Evolutionary conservation across 164 flowering plant species (phyloP), one percentile per base, ranked within the genome.

Genomic region (Macadamia integrifolia): DNA sequence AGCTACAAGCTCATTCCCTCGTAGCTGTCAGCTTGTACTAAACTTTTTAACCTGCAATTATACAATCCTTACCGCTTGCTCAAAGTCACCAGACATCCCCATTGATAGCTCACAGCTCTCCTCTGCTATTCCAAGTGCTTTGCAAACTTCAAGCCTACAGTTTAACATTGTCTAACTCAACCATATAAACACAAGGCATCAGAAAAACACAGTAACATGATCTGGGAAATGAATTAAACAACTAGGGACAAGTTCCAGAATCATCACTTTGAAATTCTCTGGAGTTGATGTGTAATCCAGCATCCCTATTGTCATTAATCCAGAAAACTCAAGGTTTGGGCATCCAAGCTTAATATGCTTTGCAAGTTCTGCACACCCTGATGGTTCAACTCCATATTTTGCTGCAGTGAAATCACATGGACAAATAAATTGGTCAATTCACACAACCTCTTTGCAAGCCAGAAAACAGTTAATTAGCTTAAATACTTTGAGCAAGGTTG

Each of bases 81-180:
- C 98, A 72, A 92, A 94, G 76, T 94, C 99, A 72, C 85, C 88
- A 40, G 99, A 90, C 99, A 94, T 94, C 73, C 99, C 99, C 99
- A 94, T 95, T 63, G 99, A 95, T 29, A 91, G 76, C 74, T 95
- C 96, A 68, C 97, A 95, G 44, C 84, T 87, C 53, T 84, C 86
- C 76, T 89, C 94, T 53, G 81, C 55, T 35, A 89, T 81, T 65
- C 85, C 94, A 73, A 95, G 89, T 9, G 85, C 91, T 70, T 82
- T 85, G 80, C 97, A 90, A 9, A 89, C 92, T 75, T 90, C 90
- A 43, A 58, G 72, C 82, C 94, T 85, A 71, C 97, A 95, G 65
- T 85, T 82, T 52, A 84, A 73, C 71, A 95, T 76, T 5, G 86
- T 72, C 99, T 91, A 77, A 11, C 57, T 52, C 57, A 69, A 50